Base-by-base conservation (phyloP, 2,329 filamentous ascomycete genomes). In the Colletotrichum destructivum region DNA sequence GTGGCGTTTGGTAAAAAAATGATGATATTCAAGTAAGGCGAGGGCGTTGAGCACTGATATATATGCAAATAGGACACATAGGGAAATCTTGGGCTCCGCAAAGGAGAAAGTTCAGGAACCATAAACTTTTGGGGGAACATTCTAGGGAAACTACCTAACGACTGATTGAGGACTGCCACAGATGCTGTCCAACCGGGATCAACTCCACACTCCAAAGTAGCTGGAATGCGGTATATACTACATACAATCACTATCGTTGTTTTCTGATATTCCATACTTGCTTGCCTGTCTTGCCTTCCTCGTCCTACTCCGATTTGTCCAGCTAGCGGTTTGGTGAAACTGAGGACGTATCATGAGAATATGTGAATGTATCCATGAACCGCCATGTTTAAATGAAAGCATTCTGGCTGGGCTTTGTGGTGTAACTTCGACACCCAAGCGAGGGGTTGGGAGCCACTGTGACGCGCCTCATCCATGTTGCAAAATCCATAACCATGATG, bases 401-500 rank as follows among this genome's bases (percentile, higher is more conserved):
- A 56, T 66, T 71, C 49, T 71, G 71, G 64, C 40, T 52, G 62
- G 66, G 59, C 55, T 56, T 68, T 56, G 26, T 35, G 52, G 65
- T 56, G 72, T 47, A 69, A 67, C 61, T 62, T 54, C 65, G 72
- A 74, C 31, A 35, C 64, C 56, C 68, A 26, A 35, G 23, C 23
- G 12, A 15, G 47, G 65, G 67, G n/a, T 55, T 72, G 31, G 51
- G 51, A 47, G 71, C 51, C 46, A 60, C 69, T 62, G 52, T 51
- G 66, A 62, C 55, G 49, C 68, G 65, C 55, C 61, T 66, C 66
- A 54, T 69, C 66, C 81, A 84, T 86, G 87, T 86, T 84, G 85
- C 86, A 88, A 88, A 88, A 88, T 84, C 82, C 84, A 84, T 89
- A 89, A 89, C 81, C 85, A 88, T 89, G 81, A 88, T 86, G 84